Conservation (phyloP, 2,329 filamentous ascomycete species). For the Fusarium burgessii region DNA sequence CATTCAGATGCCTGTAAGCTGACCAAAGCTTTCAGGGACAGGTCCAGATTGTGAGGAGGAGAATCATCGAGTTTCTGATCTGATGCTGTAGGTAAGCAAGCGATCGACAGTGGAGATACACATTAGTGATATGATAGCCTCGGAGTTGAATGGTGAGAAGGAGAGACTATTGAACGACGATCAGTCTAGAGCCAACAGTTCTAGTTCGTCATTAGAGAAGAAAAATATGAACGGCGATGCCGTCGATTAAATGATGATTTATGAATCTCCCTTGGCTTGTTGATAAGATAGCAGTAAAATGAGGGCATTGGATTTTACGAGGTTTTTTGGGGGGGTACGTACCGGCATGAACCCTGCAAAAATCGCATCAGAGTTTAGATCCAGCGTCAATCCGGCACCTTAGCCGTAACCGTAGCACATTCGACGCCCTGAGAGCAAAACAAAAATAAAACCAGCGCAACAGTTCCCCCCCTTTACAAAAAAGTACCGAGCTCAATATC, state of each 20-base stretch:
- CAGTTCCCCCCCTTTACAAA: background rate
- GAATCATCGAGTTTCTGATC: background rate
- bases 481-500: too few relatives aligned
- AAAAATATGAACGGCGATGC: background rate
- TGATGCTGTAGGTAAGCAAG: background rate
- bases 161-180: background rate
- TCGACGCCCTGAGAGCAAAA: background rate
- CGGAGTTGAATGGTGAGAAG: background rate
- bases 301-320: background rate
- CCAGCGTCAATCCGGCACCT: background rate
- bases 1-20: background rate
- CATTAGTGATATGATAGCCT: background rate
- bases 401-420: background rate
- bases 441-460: conserved; percentile 1
- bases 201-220: background rate
- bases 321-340: background rate
- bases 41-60: background rate
- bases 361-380: background rate
- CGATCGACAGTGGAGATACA: background rate
- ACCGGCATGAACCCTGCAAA: background rate
- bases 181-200: background rate
- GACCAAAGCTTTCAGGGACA: background rate
- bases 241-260: conserved; percentile 1
- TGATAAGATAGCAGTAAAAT: background rate
- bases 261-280: background rate